Percentiles rank a stretch among this genome's conserved stretches.
These are phyloP conservation scores for Galeopsis tetrahit DNA, from an alignment of 257 asterid species.

Conservation along the genomic window DNA sequence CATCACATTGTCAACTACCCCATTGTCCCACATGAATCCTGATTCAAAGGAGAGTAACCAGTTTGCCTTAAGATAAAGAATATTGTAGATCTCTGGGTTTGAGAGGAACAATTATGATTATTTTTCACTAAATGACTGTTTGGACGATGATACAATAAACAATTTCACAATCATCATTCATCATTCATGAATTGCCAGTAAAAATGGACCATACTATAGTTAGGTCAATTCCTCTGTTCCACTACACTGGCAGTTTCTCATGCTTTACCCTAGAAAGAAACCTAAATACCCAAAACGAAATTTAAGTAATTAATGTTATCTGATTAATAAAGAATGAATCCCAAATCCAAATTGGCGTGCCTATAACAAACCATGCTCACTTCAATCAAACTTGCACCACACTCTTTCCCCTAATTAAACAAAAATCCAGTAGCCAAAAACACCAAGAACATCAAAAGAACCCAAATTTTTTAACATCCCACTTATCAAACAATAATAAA, in stretches of 20 bases:
- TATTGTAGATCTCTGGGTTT: background rate
- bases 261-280: background rate
- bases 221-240: no score
- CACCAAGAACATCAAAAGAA: slow-evolving; percentile 25
- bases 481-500: slow-evolving; percentile 31
- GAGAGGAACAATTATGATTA: background rate
- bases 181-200: background rate
- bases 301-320: background rate
- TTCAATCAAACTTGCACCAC: slow-evolving; percentile 27
- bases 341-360: slow-evolving; percentile 15
- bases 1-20: background rate
- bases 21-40: slow-evolving; percentile 3
- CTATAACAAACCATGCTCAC: slow-evolving; percentile 20
- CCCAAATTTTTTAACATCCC: slow-evolving; percentile 13
- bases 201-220: background rate
- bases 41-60: slow-evolving; percentile 7
- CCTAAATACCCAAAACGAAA: background rate
- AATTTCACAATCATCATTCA: background rate
- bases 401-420: slow-evolving; percentile 22
- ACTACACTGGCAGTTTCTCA: background rate
- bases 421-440: slow-evolving; percentile 26
- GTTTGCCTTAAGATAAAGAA: background rate
- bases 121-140: background rate
- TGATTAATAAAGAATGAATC: slow-evolving; percentile 16
- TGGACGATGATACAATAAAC: background rate